phyloP scores from a whole-genome alignment of 2,329 filamentous ascomycete species.

The Xylaria sp. region DNA sequence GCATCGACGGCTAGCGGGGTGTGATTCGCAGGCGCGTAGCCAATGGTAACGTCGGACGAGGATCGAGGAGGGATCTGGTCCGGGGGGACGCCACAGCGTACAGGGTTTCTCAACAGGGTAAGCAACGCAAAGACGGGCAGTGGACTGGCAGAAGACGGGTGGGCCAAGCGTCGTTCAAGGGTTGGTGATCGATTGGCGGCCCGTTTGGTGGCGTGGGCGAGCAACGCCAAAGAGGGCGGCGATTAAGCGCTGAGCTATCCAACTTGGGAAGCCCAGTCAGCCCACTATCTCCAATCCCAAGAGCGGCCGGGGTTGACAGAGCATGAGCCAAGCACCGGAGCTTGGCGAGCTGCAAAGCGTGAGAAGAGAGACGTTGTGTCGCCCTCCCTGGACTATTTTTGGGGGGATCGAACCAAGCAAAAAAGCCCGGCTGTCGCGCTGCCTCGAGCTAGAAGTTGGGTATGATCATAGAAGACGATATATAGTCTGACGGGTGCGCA shows the following conservation, averaged over 20 bases:
- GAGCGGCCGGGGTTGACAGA: not conserved
- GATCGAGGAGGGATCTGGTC: not conserved
- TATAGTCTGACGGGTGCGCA: too few relatives aligned
- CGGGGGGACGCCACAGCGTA: conserved; percentile 3
- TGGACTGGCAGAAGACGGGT: too few relatives aligned
- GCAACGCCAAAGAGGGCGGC: not conserved
- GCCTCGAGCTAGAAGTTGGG: not conserved
- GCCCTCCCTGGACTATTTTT: conserved; percentile 14
- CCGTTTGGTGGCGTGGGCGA: conserved; percentile 12
- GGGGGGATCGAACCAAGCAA: not conserved
- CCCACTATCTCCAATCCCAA: conserved; percentile 24
- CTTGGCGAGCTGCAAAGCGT: conserved; percentile 5
- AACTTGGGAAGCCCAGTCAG: conserved; percentile 22
- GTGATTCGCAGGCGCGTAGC: conserved; percentile 38
- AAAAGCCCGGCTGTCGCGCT: not conserved
- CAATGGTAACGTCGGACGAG: conserved; percentile 31
- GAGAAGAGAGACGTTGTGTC: not conserved
- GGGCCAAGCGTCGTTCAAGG: conserved; percentile 4
- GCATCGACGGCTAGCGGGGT: conserved; percentile 31
- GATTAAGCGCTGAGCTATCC: conserved; percentile 33
- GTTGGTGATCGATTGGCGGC: not conserved
- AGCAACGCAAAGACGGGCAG: conserved; percentile 12
- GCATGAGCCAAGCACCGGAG: conserved; percentile 15
- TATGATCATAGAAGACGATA: not conserved
- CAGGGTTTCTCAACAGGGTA: conserved; percentile 15